Evolutionary conservation across 2,329 filamentous ascomycete species (phyloP).

Genomic region (Didymella lethalis): DNA sequence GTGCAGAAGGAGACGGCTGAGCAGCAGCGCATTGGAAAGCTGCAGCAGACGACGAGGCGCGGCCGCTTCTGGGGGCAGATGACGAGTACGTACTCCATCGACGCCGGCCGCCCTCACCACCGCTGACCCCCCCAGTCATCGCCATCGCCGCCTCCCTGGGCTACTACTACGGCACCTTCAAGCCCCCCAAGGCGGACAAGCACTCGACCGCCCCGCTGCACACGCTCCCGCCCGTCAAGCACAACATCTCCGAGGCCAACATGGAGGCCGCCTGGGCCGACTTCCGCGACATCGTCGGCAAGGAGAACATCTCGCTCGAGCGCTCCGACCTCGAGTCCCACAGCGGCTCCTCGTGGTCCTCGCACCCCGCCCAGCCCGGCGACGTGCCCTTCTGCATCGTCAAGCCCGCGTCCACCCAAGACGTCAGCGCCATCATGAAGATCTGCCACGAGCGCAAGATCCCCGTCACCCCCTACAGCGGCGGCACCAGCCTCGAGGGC

Average conservation of each 20-base stretch:
- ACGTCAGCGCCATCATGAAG: conserved; percentile 88
- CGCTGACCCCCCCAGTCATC: conserved; percentile 52
- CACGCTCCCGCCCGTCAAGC: conserved; percentile 57
- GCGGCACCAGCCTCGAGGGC: conserved; percentile 88
- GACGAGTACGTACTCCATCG: conserved; percentile 27
- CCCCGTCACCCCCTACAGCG: conserved; percentile 85
- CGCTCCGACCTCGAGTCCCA: conserved; percentile 63
- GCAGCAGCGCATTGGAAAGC: conserved; percentile 53
- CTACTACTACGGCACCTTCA: conserved; percentile 64
- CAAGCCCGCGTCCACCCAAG: conserved; percentile 78
- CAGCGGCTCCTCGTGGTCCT: conserved; percentile 70
- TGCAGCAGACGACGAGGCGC: conserved; percentile 40
- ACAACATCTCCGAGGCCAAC: conserved; percentile 64
- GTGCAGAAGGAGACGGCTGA: conserved; percentile 66
- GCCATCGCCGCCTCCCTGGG: conserved; percentile 60
- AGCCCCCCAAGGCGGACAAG: conserved; percentile 56
- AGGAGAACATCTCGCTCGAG: conserved; percentile 68
- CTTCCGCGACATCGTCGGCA: conserved; percentile 67
- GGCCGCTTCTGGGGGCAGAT: conserved; percentile 50
- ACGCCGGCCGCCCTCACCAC: no score
- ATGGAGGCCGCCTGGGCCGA: conserved; percentile 71
- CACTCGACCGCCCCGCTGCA: conserved; percentile 66
- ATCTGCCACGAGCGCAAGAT: conserved; percentile 82
- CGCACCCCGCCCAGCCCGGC: conserved; percentile 54
- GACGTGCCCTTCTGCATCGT: conserved; percentile 69